Percentiles rank a stretch among this genome's conserved stretches.
Evolutionary conservation across 495 filamentous ascomycete genomes (phyloP).

Genomic region (Penicillium cinerascens): DNA sequence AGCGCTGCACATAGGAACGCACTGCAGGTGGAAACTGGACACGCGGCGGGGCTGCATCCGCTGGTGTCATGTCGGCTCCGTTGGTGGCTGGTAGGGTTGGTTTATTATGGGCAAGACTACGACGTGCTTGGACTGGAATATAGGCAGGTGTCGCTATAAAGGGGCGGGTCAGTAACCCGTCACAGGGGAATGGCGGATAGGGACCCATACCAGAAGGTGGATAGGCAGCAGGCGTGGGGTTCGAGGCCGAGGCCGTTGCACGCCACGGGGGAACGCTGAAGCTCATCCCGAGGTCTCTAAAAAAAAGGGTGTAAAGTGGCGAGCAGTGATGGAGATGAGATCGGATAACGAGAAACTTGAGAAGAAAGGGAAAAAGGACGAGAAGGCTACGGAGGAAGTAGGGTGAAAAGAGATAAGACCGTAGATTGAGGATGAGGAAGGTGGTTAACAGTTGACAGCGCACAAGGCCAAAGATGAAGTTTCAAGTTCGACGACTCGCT

Average conservation of each 20-base stretch:
- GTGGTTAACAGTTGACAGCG: background rate
- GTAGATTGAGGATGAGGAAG: background rate
- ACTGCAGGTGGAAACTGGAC: slow-evolving; percentile 74
- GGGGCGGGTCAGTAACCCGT: slow-evolving; percentile 5
- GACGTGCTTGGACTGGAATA: slow-evolving; percentile 49
- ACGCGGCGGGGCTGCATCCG: slow-evolving; percentile 31
- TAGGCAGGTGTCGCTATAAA: slow-evolving; percentile 43
- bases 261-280: slow-evolving; percentile 45
- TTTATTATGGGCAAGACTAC: slow-evolving; percentile 36
- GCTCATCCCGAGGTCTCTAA: slow-evolving; percentile 32
- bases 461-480: background rate
- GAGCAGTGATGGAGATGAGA: slow-evolving; percentile 14
- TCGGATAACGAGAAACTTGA: slow-evolving; percentile 15
- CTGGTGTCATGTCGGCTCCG: slow-evolving; percentile 14
- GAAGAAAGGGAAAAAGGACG: slow-evolving; percentile 10
- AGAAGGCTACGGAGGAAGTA: slow-evolving; percentile 18
- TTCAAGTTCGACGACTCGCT: slow-evolving; percentile 12
- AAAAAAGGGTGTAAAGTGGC: slow-evolving; percentile 4
- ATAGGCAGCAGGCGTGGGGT: slow-evolving; percentile 24
- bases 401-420: background rate
- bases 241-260: slow-evolving; percentile 31
- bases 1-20: slow-evolving; percentile 77
- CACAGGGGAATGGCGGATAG: background rate
- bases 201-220: slow-evolving; percentile 30
- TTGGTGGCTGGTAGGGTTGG: slow-evolving; percentile 25